Evolutionary conservation across 305 asterid genomes (phyloP), one percentile per base, ranked within the genome.

Genomic region (Coffea humblotiana): DNA sequence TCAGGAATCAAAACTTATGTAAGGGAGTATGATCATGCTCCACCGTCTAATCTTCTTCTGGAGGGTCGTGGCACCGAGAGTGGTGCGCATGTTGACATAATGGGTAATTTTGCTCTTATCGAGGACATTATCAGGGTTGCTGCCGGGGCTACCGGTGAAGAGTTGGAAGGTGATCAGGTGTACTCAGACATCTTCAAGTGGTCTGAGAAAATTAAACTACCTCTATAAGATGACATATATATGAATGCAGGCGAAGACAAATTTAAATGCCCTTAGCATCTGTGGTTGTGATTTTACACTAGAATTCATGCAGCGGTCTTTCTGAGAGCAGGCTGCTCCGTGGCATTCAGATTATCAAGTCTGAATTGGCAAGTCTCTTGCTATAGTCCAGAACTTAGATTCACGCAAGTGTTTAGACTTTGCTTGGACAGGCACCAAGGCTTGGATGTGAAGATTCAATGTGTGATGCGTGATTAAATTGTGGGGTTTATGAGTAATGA

Each of bases 11-110:
- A 37, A 37, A 37, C 43, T 37, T 37, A 37, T 37, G 43, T 37
- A 37, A 37, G 43, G 43, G 43, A 37, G 43, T 37, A 37, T 37
- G 85, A 82, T 72, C 98, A 94, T 66, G 88, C 92, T 35, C 94
- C 97, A 79, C 98, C 97, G 0, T 81, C 91, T 49, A 91, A 88
- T 81, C 89, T 92, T 54, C 61, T 54, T 81, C 79, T 94, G 40
- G 97, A 92, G 83, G 98, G 98, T 64, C 86, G 97, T 90, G 97
- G 98, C 77, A 92, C 97, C 15, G 93, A 92, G 80, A 94, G 97
- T 78, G 97, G 97, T 72, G 97, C 97, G 71, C 97, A 94, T 79
- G 98, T 94, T 65, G 95, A 94, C 83, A 94, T 94, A 80, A 82
- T 94, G 97, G 98, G 98, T 67, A 94, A 92, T 82, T 92, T 90